phyloP scores from a whole-genome alignment of 2,329 filamentous ascomycete genomes.

The Catunica adiposa region DNA sequence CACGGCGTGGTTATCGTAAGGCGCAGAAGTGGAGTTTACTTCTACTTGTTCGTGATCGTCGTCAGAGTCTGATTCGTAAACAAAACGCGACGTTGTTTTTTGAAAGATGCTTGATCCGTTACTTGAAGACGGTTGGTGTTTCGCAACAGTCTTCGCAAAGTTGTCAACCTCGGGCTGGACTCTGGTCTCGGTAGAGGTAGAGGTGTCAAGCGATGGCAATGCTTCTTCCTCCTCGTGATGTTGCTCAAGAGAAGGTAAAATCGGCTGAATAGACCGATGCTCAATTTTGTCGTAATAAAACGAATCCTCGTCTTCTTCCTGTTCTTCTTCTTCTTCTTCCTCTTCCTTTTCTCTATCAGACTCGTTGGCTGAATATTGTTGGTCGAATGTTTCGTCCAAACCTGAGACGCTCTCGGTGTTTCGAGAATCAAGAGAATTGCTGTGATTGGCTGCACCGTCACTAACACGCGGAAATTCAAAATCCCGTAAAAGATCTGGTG shows the following conservation, averaged over 20 bases:
- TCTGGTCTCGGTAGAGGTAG: too few relatives aligned
- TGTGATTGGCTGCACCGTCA: not conserved
- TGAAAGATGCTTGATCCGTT: not conserved
- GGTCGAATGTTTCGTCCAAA: not conserved
- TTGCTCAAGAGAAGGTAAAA: not conserved
- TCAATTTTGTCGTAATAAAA: conserved; percentile 3
- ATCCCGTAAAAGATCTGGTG: not conserved
- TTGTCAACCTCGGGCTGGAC: not conserved
- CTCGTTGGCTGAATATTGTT: too few relatives aligned
- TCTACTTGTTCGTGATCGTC: too few relatives aligned
- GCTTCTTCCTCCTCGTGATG: not conserved
- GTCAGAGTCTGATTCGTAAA: conserved; percentile 6
- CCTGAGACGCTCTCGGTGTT: conserved; percentile 11
- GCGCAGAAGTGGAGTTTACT: not conserved
- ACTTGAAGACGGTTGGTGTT: not conserved
- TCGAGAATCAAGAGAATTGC: not conserved
- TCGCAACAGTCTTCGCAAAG: not conserved
- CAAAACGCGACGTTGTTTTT: not conserved
- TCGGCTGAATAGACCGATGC: not conserved
- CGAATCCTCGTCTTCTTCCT: conserved; percentile 1
- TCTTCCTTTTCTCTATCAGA: not conserved
- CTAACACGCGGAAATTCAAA: not conserved
- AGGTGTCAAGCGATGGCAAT: too few relatives aligned
- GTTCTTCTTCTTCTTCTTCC: conserved; percentile 2
- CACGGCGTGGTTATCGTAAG: not conserved